phyloP scores from a whole-genome alignment of 106 monocot genomes.

The Hemerocallis citrina region DNA sequence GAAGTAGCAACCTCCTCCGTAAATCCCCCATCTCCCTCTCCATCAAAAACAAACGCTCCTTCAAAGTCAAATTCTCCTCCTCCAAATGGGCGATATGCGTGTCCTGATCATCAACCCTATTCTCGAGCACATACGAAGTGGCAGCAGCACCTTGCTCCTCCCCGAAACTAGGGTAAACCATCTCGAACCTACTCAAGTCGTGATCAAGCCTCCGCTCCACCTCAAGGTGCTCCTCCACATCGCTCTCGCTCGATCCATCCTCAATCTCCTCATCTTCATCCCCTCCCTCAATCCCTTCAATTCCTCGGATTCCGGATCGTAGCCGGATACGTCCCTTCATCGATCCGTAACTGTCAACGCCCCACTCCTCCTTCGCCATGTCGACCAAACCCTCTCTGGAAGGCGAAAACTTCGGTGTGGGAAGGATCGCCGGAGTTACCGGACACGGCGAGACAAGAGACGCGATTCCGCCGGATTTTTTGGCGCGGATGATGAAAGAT shows the following conservation, averaged over 20 bases:
- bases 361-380: constrained; percentile 99
- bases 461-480: constrained; percentile 88
- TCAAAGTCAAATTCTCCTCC: constrained; percentile 87
- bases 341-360: constrained; percentile 92
- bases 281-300: constrained; percentile 5
- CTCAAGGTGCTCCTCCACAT: constrained; percentile 64
- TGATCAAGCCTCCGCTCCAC: constrained; percentile 75
- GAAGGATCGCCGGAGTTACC: constrained; percentile 91
- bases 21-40: constrained; percentile 79
- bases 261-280: constrained; percentile 26
- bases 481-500: constrained; percentile 91
- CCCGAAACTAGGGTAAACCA: constrained; percentile 26
- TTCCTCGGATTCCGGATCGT: constrained; percentile 21
- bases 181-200: constrained; percentile 51
- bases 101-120: constrained; percentile 68
- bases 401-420: constrained; percentile 85
- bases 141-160: constrained; percentile 13
- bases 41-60: constrained; percentile 80
- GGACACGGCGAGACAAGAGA: constrained; percentile 89
- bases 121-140: constrained; percentile 32
- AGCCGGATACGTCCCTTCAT: constrained; percentile 94
- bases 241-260: constrained; percentile 73
- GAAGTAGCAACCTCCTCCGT: constrained; percentile 37
- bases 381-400: constrained; percentile 76
- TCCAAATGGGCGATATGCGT: constrained; percentile 63